These are phyloP conservation scores for Candida ipomoeae DNA, from an alignment of 805 yeast species.

Conservation along the genomic window DNA sequence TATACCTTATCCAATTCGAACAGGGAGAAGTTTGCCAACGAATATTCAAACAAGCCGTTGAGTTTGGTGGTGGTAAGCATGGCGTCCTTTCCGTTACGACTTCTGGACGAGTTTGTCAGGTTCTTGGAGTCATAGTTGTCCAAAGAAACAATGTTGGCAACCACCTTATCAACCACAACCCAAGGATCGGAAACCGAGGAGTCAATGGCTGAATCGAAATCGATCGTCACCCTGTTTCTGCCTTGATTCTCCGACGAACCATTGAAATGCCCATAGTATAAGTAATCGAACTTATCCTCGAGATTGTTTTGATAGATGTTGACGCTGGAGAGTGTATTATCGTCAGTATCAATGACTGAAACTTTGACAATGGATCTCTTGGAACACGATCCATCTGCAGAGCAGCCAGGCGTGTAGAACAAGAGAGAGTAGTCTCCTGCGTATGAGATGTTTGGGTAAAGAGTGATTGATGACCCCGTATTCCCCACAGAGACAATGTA, in stretches of 20 bases:
- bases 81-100: conserved; percentile 17
- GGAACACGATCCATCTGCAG: conserved; percentile 59
- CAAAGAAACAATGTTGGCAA: conserved; percentile 45
- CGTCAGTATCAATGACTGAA: conserved; percentile 51
- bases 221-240: conserved; percentile 27
- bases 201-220: conserved; percentile 23
- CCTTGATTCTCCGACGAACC: conserved; percentile 32
- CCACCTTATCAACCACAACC: conserved; percentile 70
- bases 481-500: conserved; percentile 31
- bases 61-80: conserved; percentile 35
- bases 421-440: conserved; percentile 72
- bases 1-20: conserved; percentile 29
- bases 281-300: conserved; percentile 71
- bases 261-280: conserved; percentile 67
- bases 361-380: conserved; percentile 77
- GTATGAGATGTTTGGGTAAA: conserved; percentile 64
- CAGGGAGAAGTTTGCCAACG: conserved; percentile 55
- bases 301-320: conserved; percentile 76
- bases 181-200: conserved; percentile 28
- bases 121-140: conserved; percentile 33
- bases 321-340: conserved; percentile 37
- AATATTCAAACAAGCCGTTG: conserved; percentile 83
- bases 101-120: conserved; percentile 13
- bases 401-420: conserved; percentile 86
- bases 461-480: conserved; percentile 34